phyloP scores from a whole-genome alignment of 345 rosid genomes.

The Linum trigynum region DNA sequence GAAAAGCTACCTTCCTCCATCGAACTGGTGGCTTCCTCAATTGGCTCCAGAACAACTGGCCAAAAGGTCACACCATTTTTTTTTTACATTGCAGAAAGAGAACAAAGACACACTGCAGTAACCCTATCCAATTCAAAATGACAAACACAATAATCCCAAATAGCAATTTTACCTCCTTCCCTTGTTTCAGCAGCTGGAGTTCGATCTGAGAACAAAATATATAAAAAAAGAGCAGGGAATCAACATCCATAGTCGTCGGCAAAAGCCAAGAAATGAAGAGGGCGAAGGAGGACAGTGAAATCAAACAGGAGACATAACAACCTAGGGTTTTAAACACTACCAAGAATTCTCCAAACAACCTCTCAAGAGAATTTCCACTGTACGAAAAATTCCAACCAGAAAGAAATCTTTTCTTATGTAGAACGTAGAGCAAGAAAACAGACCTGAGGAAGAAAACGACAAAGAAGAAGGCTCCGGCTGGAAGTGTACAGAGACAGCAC shows the following conservation, averaged over 20 bases:
- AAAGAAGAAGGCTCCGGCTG: constrained; percentile 4
- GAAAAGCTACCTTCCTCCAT: constrained; percentile 29
- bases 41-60: constrained; percentile 8
- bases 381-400: no score
- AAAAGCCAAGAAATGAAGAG: not conserved
- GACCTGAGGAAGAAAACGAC: constrained; percentile 6
- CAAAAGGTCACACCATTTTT: not conserved
- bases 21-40: constrained; percentile 30
- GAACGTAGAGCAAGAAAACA: no score
- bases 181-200: constrained; percentile 8
- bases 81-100: not conserved
- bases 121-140: no score
- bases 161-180: constrained; percentile 11
- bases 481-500: not conserved
- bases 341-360: no score
- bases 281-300: not conserved
- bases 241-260: not conserved
- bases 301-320: not conserved
- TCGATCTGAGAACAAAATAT: constrained; percentile 16
- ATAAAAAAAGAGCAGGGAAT: not conserved
- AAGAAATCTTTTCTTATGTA: no score
- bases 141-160: not conserved
- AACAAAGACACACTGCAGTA: not conserved
- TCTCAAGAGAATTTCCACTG: no score
- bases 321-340: no score